These are phyloP conservation scores for Nothopassalora personata DNA, from an alignment of 2,329 filamentous ascomycete species.

Conservation along the genomic window DNA sequence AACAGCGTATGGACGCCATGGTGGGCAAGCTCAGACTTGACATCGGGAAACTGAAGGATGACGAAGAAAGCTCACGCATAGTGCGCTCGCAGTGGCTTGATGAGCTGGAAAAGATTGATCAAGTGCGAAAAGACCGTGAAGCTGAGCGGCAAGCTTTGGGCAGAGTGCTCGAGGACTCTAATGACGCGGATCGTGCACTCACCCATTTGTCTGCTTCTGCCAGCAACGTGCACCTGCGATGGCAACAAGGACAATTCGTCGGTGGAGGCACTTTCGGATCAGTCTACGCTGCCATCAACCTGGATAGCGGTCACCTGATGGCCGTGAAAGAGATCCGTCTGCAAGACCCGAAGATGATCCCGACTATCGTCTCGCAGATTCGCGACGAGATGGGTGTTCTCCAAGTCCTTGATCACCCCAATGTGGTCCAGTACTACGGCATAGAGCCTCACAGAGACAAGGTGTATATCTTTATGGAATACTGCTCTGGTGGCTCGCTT, in stretches of 20 bases:
- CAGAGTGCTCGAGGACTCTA: slow-evolving; percentile 85
- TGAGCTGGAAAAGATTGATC: slow-evolving; percentile 71
- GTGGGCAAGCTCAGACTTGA: slow-evolving; percentile 71
- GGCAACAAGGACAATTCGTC: slow-evolving; percentile 98
- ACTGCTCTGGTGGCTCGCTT: slow-evolving; percentile 90
- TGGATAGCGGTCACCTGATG: slow-evolving; percentile 95
- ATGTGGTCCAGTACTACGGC: slow-evolving; percentile 94
- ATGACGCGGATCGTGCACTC: slow-evolving; percentile 90
- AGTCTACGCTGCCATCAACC: slow-evolving; percentile 94
- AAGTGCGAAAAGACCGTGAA: slow-evolving; percentile 69
- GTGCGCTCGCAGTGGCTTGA: slow-evolving; percentile 71
- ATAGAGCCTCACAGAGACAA: slow-evolving; percentile 98
- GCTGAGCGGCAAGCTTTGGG: slow-evolving; percentile 82
- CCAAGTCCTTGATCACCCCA: slow-evolving; percentile 92
- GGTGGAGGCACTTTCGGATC: slow-evolving; percentile 96
- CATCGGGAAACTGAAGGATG: slow-evolving; percentile 66
- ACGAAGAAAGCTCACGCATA: slow-evolving; percentile 74
- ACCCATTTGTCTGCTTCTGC: slow-evolving; percentile 90
- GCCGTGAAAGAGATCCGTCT: slow-evolving; percentile 97
- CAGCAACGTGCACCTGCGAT: slow-evolving; percentile 90
- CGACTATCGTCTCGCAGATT: slow-evolving; percentile 88
- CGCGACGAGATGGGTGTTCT: slow-evolving; percentile 95
- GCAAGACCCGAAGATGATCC: slow-evolving; percentile 93
- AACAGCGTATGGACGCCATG: slow-evolving; percentile 76
- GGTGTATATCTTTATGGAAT: slow-evolving; percentile 99